Evolutionary conservation across 768 basidiomycete species (phyloP), one percentile per base, ranked within the genome.

Genomic region (Tulasnella sp.): DNA sequence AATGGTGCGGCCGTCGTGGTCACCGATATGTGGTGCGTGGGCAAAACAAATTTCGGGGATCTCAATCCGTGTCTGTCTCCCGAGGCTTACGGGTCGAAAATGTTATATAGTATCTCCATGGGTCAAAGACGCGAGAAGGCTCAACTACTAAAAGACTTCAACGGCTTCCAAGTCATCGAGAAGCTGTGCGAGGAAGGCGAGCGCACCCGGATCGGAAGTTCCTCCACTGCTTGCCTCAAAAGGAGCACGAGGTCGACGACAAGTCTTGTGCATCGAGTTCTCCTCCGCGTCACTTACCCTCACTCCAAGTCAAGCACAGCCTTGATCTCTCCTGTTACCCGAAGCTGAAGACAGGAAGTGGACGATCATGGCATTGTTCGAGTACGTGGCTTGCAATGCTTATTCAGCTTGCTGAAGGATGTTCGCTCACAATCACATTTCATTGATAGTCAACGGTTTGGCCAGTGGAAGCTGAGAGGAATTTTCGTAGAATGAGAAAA

Each of bases 281-380:
- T 3, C 7, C 31, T 3, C 4, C 58, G 25, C 25, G 4, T 0
- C 25, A 3, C 58, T 64, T 25, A 14, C 25, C 14, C 58, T 7
- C 22, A 2, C 4, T n/a, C 81, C 94, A 97, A 85, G 15, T n/a
- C 81, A 94, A 97, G 85, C 97, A 98, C 81, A 94, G 96, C 89
- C 91, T 45, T 90, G 96, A 67, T 95, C 93, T 19, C 88, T 97
- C 67, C 97, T 92, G 15, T 99, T 96, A 88, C 91, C 89, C 19
- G 96, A 96, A 83, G 91, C 95, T 0, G 96, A 98, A 84, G 99
- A 99, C 85, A 89, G 97, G 77, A 96, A 96, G 82, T 97, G 95
- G 96, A 96, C 96, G 0, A 97, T 91, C 80, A 94, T 96, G 90
- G 93, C 96, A 15, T 83, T 89, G 12, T 97, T 97, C 80, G 93